Evolutionary conservation across 2,329 filamentous ascomycete species (phyloP).

Genomic region (Tolypocladium guangdongense): DNA sequence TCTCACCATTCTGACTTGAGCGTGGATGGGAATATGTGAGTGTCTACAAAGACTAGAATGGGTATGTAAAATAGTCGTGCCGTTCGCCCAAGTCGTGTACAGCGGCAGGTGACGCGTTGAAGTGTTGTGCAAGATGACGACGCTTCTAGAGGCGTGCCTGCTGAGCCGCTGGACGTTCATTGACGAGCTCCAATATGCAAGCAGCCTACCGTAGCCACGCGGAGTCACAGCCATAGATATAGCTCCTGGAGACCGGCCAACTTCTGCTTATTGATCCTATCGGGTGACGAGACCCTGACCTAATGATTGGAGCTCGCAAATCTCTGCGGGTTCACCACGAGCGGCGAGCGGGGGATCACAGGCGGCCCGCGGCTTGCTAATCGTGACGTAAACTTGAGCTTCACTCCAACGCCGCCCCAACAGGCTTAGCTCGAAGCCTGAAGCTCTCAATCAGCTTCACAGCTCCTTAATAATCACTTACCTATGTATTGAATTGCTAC

Average conservation of each 20-base stretch:
- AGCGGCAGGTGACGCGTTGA: not conserved
- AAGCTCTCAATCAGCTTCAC: too few relatives aligned
- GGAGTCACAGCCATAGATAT: not conserved
- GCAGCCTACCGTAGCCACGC: not conserved
- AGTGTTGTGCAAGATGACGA: not conserved
- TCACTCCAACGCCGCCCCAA: not conserved
- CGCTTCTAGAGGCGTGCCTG: not conserved
- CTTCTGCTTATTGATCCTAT: not conserved
- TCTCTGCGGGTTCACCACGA: not conserved
- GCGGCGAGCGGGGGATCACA: not conserved
- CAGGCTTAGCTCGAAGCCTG: not conserved
- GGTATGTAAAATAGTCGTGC: not conserved
- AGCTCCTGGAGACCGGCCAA: not conserved
- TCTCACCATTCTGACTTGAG: constrained; percentile 2
- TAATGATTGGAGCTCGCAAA: not conserved
- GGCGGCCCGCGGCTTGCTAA: constrained; percentile 14
- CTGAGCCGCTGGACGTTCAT: not conserved
- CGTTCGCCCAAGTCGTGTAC: not conserved
- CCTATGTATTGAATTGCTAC: too few relatives aligned
- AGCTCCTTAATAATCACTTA: too few relatives aligned
- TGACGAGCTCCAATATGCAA: not conserved
- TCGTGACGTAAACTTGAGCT: constrained; percentile 20
- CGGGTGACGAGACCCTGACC: not conserved
- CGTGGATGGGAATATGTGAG: not conserved
- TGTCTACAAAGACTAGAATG: not conserved